These are phyloP conservation scores for Wickerhamiella cacticola DNA, from an alignment of 805 yeast genomes.

Conservation along the genomic window DNA sequence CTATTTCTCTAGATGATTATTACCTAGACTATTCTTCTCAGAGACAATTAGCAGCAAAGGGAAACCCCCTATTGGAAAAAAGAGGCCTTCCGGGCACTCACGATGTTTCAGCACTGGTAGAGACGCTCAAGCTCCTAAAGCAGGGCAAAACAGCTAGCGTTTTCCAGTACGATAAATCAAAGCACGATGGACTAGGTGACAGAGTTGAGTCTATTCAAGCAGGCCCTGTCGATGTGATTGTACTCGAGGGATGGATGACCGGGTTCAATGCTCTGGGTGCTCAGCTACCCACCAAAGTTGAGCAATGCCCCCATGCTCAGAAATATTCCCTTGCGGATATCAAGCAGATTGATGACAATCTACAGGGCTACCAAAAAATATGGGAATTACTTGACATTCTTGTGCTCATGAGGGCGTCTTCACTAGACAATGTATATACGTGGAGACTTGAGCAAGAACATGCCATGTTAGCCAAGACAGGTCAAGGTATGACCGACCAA, in stretches of 20 bases:
- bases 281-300: conserved; percentile 21
- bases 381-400: conserved; percentile 53
- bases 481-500: conserved; percentile 69
- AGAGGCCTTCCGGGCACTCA: conserved; percentile 94
- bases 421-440: conserved; percentile 48
- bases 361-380: conserved; percentile 38
- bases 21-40: conserved; percentile 62
- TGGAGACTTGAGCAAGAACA: conserved; percentile 78
- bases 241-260: conserved; percentile 91
- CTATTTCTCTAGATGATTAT: conserved; percentile 73
- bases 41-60: conserved; percentile 31
- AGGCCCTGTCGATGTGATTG: conserved; percentile 37
- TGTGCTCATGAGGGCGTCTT: conserved; percentile 48
- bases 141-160: conserved; percentile 28
- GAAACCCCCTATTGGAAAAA: conserved; percentile 52
- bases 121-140: conserved; percentile 30
- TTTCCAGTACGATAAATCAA: conserved; percentile 74
- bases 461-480: conserved; percentile 39
- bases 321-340: conserved; percentile 27
- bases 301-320: conserved; percentile 11
- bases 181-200: conserved; percentile 67
- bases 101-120: conserved; percentile 40
- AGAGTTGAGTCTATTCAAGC: conserved; percentile 28
- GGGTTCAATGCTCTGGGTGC: conserved; percentile 47
- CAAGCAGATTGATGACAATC: conserved; percentile 38